Base-by-base conservation (phyloP, 2,329 filamentous ascomycete species). In the Penicillium fuscoglaucum region DNA sequence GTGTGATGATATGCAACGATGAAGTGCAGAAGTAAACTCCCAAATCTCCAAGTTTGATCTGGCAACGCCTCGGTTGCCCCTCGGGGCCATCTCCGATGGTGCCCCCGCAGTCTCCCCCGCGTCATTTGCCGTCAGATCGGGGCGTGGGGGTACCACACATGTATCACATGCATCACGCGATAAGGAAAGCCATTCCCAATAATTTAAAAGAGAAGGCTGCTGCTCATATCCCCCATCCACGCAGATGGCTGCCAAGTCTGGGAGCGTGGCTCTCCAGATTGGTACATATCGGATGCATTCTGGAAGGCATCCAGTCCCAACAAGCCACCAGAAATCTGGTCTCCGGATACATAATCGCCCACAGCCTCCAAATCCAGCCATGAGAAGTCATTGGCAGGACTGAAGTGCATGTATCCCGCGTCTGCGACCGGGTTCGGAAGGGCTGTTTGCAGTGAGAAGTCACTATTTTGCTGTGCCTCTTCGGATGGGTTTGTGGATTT, bases 291-390 rank as follows among this genome's bases (percentile, higher is more conserved):
- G 28, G 67, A 59, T 2, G 57, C 33, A 52, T 73, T 74, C 45
- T 73, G 70, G 55, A 74, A 72, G 6, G 72, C 60, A 57, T 76
- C 72, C 40, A 75, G 60, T 3, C 73, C 74, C 17, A 77, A 54
- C n/a, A 76, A 60, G 24, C 70, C 71, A 13, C 69, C 69, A 3
- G 73, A 61, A 24, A 76, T 75, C 48, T 74, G 76, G 51, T 80
- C 78, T 4, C 78, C 77, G 4, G 77, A 79, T 21, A 81, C 82
- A 65, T 83, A 85, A 61, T 86, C 83, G 0, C 83, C 83, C 2
- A 87, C 79, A 1, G 84, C 84, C 57, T 83, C 82, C 6, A 87
- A 72, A 65, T 87, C 83, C 1, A 85, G 76, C 84, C 84, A 87
- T 0, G 83, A 86, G 70, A 87, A 87, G 44, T 84, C 82, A 52